Conservation (phyloP, 192 early-diverging fungal genomes). For the Rhizoclosmatium globosum region DNA sequence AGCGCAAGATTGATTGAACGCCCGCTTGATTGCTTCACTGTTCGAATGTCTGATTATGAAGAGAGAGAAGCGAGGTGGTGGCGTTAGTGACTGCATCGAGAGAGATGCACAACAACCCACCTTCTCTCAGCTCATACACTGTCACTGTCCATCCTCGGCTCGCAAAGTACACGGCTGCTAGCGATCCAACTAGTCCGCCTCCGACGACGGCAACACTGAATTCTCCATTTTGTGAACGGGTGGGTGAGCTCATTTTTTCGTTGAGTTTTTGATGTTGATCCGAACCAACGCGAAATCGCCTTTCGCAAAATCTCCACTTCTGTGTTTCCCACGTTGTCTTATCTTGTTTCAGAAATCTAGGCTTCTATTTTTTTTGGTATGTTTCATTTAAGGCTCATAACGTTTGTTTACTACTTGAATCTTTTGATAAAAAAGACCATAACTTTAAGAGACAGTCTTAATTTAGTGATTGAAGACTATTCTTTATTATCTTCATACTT, state of each 20-base stretch:
- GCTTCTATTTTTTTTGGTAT: no score
- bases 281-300: no score
- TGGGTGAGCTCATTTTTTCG: neutral
- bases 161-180: slow-evolving; percentile 90
- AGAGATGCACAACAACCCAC: slow-evolving; percentile 45
- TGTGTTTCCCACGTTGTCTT: no score
- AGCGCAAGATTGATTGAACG: slow-evolving; percentile 96
- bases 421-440: no score
- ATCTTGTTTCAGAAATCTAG: no score
- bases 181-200: slow-evolving; percentile 85
- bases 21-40: slow-evolving; percentile 44
- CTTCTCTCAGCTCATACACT: slow-evolving; percentile 85
- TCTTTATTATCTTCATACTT: no score
- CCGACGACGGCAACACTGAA: slow-evolving; percentile 80
- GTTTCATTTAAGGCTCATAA: no score
- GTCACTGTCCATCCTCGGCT: slow-evolving; percentile 89
- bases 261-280: no score
- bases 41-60: slow-evolving; percentile 47
- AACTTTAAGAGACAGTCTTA: no score
- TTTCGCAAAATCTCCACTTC: no score
- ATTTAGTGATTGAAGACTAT: no score
- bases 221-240: slow-evolving; percentile 52
- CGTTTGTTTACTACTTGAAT: no score
- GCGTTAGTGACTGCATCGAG: neutral
- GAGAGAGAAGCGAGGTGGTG: neutral